phyloP scores from a whole-genome alignment of 371 early-diverging fungal genomes.

The Nematocida displodere region DNA sequence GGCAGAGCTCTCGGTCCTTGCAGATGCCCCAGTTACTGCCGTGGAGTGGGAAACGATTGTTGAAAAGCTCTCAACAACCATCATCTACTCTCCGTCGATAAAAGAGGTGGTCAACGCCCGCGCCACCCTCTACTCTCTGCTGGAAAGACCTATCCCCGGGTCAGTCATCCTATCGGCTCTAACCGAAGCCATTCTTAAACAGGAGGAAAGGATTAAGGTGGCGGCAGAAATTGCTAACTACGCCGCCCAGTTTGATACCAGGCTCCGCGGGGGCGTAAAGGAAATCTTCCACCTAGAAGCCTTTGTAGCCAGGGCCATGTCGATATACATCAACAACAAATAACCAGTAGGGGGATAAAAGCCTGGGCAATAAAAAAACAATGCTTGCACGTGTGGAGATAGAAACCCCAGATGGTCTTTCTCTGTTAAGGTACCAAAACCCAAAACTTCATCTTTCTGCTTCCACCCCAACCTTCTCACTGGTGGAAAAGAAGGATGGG shows the following conservation, averaged over 20 bases:
- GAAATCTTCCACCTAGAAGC: slow-evolving; percentile 92
- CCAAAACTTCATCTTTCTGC: not conserved
- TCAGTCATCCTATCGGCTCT: slow-evolving; percentile 69
- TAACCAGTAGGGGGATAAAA: not conserved
- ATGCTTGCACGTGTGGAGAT: slow-evolving; percentile 51
- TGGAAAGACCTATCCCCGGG: slow-evolving; percentile 68
- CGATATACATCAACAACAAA: not conserved
- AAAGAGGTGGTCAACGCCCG: slow-evolving; percentile 5
- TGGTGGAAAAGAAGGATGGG: slow-evolving; percentile 18
- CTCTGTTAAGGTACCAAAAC: slow-evolving; percentile 26
- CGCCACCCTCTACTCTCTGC: slow-evolving; percentile 59
- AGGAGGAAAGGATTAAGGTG: slow-evolving; percentile 47
- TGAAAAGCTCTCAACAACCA: not conserved
- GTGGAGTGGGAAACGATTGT: slow-evolving; percentile 23
- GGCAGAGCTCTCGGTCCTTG: slow-evolving; percentile 64
- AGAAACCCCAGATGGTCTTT: slow-evolving; percentile 24
- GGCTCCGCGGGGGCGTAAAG: slow-evolving; percentile 79
- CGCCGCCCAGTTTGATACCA: slow-evolving; percentile 58
- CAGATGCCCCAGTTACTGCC: not conserved
- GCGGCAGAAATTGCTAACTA: slow-evolving; percentile 50
- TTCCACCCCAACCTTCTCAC: slow-evolving; percentile 25
- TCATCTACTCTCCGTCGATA: not conserved
- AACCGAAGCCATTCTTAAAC: slow-evolving; percentile 69
- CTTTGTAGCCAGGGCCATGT: slow-evolving; percentile 70
- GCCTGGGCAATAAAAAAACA: not conserved